Evolutionary conservation across 306 rosid species (phyloP).

Genomic region (Begonia masoniana): DNA sequence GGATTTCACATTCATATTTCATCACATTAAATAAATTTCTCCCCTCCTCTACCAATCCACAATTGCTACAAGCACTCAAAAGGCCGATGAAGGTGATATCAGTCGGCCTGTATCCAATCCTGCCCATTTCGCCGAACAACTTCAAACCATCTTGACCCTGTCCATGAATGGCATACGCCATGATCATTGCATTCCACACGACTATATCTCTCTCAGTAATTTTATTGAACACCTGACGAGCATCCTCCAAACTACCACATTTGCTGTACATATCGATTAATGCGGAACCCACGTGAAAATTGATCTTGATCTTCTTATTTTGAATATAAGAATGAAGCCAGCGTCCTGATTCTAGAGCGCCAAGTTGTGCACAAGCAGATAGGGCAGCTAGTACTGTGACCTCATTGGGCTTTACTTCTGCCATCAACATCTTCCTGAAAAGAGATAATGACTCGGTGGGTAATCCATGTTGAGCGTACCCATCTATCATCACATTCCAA

Average conservation of each 20-base stretch:
- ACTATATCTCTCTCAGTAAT: constrained; percentile 41
- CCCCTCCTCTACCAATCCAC: constrained; percentile 55
- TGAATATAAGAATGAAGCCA: constrained; percentile 60
- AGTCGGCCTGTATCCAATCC: constrained; percentile 31
- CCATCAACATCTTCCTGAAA: constrained; percentile 47
- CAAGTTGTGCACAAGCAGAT: constrained; percentile 73
- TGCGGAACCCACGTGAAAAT: constrained; percentile 52
- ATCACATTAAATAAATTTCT: constrained; percentile 38
- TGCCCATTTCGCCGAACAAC: constrained; percentile 46
- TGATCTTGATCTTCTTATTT: constrained; percentile 25
- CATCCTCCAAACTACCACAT: constrained; percentile 66
- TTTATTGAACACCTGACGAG: constrained; percentile 36
- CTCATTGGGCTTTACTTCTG: constrained; percentile 45
- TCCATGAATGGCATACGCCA: constrained; percentile 67
- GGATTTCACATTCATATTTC: constrained; percentile 33
- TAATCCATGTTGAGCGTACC: constrained; percentile 50
- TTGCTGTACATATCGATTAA: constrained; percentile 73
- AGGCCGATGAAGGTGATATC: constrained; percentile 52
- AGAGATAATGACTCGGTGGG: constrained; percentile 48
- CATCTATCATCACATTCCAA: constrained; percentile 88
- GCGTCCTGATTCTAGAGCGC: constrained; percentile 60
- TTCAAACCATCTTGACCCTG: constrained; percentile 41
- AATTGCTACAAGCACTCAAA: constrained; percentile 61
- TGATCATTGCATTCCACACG: constrained; percentile 75
- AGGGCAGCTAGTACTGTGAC: constrained; percentile 49